Evolutionary conservation across 495 filamentous ascomycete species (phyloP).

Genomic region (Annulohypoxylon bovei): DNA sequence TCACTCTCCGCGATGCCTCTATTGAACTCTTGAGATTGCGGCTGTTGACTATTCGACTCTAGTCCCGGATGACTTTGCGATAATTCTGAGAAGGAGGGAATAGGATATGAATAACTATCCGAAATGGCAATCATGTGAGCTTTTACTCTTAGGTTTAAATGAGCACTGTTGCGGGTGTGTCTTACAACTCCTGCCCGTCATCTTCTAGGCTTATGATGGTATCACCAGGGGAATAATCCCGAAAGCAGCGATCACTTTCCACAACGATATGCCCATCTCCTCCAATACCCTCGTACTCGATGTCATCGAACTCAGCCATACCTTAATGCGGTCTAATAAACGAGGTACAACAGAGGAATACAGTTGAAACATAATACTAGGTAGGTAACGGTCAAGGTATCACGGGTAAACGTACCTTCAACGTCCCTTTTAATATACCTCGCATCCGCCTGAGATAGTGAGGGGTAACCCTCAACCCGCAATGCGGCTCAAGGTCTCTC

Average conservation of each 20-base stretch:
- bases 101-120: slow-evolving; percentile 16
- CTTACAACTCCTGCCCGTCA: slow-evolving; percentile 30
- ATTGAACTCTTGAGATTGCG: not conserved
- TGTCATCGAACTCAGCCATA: slow-evolving; percentile 27
- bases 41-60: not conserved
- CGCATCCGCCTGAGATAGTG: not conserved
- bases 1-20: not conserved
- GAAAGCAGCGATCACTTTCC: slow-evolving; percentile 32
- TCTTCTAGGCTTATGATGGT: slow-evolving; percentile 27
- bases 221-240: slow-evolving; percentile 28
- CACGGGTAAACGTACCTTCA: not conserved
- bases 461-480: slow-evolving; percentile 7
- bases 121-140: not conserved
- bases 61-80: not conserved
- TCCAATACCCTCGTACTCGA: slow-evolving; percentile 27
- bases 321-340: not conserved
- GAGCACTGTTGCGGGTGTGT: not conserved
- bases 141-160: not conserved
- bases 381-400: not conserved
- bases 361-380: not conserved
- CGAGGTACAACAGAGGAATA: not conserved
- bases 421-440: slow-evolving; percentile 6
- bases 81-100: slow-evolving; percentile 12
- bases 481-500: not conserved
- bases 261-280: slow-evolving; percentile 18